Evolutionary conservation across 768 basidiomycete genomes (phyloP), one percentile per base, ranked within the genome.

Genomic region (Lactarius quietus): DNA sequence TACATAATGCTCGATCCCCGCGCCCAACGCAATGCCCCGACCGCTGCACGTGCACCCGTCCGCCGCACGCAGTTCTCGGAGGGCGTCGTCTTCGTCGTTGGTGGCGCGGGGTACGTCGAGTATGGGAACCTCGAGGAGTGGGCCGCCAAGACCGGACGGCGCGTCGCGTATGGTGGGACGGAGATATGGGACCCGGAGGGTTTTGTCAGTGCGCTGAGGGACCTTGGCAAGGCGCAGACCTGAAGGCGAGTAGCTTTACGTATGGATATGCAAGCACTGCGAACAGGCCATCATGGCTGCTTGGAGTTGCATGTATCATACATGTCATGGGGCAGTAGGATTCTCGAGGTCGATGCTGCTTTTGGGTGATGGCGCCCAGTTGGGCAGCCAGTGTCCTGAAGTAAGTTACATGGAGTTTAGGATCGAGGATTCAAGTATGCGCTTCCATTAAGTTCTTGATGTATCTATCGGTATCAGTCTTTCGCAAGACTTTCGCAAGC

Each of bases 81-180:
- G 67, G 88, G 92, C 17, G 85, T 92, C 72, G 89, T 99, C 3
- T 99, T 99, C 70, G 80, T 98, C 35, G 95, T 99, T 3, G 97
- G 97, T 9, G 97, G 97, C 1, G 97, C 95, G 5, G 91, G 95
- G 18, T 96, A 98, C 72, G 94, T 98, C 59, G 97, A 99, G 77
- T 98, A 95, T 70, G 94, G 95, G 6, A 98, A 98, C 74, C 76
- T 99, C 65, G 87, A 90, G 75, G 96, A 98, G 76, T 97, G 95
- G 94, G 92, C 92, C 4, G 78, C 76, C 59, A 87, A 86, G 77
- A 85, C 86, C 6, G 92, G 92, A 17, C 93, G 93, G 76, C 81
- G 85, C 67, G 86, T 98, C 53, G 90, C 92, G 39, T 99, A 99
- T 74, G 97, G 97, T 20, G 92, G 93, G 23, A 98, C 96, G 20